Evolutionary conservation across 1,284 basidiomycete species (phyloP), one percentile per base, ranked within the genome.

Genomic region (Rhodotorula sp.): DNA sequence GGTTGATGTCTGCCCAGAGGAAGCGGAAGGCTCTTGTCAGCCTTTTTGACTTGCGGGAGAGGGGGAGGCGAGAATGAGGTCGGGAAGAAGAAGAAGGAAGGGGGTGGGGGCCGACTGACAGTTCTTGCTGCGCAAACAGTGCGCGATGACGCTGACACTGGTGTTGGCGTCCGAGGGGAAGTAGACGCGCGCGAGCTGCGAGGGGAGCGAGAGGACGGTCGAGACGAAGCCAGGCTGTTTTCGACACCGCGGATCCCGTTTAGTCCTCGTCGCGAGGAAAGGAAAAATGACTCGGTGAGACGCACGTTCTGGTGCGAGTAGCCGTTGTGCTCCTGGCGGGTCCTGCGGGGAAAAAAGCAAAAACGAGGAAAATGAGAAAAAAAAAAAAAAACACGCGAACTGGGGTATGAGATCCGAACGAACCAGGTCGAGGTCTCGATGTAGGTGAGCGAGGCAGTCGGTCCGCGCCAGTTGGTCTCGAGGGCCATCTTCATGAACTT

Each of bases 131-230:
- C 88, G 82, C 71, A 94, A 79, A 76, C 89, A 92, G 80, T 94
- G 92, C 7, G 88, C 86, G 67, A 93, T 84, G 30, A 81, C 82
- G 53, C 88, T 89, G 67, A 93, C 81, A 81, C 89, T 87, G 76
- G 89, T 89, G 80, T 94, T 94, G 47, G 89, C 88, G 78, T 94
- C 92, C n/a, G 91, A 89, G 16, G 92, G 91, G 47, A 94, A 83
- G 80, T 94, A 94, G 51, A 94, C 89, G 22, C 92, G 86, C 1
- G 89, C 89, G 59, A 88, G 83, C 55, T 83, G 81, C 24, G 89
- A 84, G 72, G 92, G 92, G 69, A 94, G 81, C 74, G 87, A 86
- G 68, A 94, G 85, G 46, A 95, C 85, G 1, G 87, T 88, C 46
- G 89, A 89, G 74, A 94, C 91, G 78, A 94, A 89, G 4, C 88